Evolutionary conservation across 208 protist genomes (phyloP).

Genomic region (Leptomonas pyrrhocoris): DNA sequence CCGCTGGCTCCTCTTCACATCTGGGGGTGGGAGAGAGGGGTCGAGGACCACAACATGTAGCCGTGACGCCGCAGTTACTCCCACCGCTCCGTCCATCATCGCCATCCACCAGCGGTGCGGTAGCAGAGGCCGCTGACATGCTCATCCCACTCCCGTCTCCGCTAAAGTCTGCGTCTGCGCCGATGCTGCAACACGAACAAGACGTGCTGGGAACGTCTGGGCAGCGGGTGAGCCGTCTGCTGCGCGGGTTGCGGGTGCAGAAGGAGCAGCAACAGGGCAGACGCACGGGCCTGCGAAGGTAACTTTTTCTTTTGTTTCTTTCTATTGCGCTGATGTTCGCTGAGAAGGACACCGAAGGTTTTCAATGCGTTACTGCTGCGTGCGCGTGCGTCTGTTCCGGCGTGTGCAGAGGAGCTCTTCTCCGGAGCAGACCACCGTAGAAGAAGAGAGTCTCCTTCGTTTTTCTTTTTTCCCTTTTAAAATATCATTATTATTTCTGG

Average conservation of each 20-base stretch:
- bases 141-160: background rate
- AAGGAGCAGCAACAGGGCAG: conserved; percentile 14
- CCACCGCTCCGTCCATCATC: background rate
- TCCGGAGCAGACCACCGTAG: no score
- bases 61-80: background rate
- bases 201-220: background rate
- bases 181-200: background rate
- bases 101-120: background rate
- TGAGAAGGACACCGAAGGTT: no score
- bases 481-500: no score
- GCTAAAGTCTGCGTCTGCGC: conserved; percentile 5
- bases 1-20: background rate
- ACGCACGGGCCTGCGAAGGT: background rate
- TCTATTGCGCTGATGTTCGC: background rate
- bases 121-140: background rate
- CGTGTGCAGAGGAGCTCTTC: no score
- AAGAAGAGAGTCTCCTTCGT: no score
- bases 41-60: background rate
- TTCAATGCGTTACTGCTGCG: no score
- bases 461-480: no score
- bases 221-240: conserved; percentile 2
- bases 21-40: background rate
- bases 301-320: background rate
- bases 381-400: no score
- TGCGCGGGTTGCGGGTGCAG: conserved; percentile 10